Percentiles rank a stretch among this genome's conserved stretches.
These are phyloP conservation scores for Lizonia empirigonia DNA, from an alignment of 2,329 filamentous ascomycete genomes.

Conservation along the genomic window DNA sequence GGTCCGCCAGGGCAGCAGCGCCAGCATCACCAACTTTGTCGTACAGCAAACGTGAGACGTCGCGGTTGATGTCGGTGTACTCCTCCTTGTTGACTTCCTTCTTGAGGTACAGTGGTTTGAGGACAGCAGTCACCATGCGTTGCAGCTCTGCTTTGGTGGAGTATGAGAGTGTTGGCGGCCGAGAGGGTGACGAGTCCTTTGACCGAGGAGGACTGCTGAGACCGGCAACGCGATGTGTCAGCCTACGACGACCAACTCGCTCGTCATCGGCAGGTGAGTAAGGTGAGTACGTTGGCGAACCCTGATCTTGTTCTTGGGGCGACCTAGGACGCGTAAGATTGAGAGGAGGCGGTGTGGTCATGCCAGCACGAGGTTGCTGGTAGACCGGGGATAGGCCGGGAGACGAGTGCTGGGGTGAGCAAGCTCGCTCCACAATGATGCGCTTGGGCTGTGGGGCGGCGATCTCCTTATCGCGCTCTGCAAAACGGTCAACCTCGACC, in stretches of 20 bases:
- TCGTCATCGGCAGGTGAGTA: conserved; percentile 57
- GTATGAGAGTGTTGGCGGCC: conserved; percentile 68
- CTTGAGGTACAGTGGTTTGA: conserved; percentile 82
- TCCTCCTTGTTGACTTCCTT: conserved; percentile 83
- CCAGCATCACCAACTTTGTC: conserved; percentile 61
- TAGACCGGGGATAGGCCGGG: conserved; percentile 71
- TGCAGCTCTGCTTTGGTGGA: conserved; percentile 88
- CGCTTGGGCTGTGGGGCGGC: conserved; percentile 48
- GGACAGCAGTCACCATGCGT: conserved; percentile 79
- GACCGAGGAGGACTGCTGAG: conserved; percentile 56
- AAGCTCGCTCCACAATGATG: conserved; percentile 49
- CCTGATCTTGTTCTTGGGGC: conserved; percentile 53
- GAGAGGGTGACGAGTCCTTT: conserved; percentile 70
- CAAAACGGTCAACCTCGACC: conserved; percentile 65
- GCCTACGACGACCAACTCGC: conserved; percentile 45
- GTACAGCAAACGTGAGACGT: conserved; percentile 87
- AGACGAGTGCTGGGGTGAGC: conserved; percentile 61
- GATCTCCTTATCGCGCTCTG: conserved; percentile 45
- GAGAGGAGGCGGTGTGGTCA: conserved; percentile 71
- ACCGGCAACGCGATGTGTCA: conserved; percentile 38
- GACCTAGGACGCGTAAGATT: conserved; percentile 66
- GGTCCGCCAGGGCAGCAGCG: conserved; percentile 61
- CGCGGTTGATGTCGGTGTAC: conserved; percentile 90
- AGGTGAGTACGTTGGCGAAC: conserved; percentile 74
- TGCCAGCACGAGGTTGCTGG: conserved; percentile 66